Base-by-base conservation (phyloP, 352 stramenopile genomes). In the Pythium sukuiense region DNA sequence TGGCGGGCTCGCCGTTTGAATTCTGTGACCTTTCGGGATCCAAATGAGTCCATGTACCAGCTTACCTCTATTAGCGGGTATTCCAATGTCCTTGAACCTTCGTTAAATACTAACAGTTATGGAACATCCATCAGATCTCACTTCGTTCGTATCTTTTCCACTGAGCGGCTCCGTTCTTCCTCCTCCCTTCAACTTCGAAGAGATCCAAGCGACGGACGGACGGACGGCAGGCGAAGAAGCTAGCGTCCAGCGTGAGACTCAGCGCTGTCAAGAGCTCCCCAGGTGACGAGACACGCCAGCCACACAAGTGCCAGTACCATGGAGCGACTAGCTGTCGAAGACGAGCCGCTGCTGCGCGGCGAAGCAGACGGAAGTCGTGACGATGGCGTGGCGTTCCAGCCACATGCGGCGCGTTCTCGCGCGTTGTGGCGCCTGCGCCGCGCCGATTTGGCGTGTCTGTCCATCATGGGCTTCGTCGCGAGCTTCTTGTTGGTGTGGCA, bases 401-500 rank as follows among this genome's bases (percentile, higher is more conserved):
- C 41, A 1, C 24, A 33, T 35, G 63, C 45, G 29, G 48, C 53
- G 41, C 48, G 32, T 4, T 30, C 41, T 0, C 65, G 37, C 14
- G 20, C 46, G 32, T 55, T 69, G 5, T 57, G 62, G 39, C 73
- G 72, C 58, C 24, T 89, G 24, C 74, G 68, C 12, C 79, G 83
- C 61, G 76, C 80, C 33, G 83, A 92, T 37, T 45, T 85, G 8
- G 72, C 73, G 9, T 80, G 81, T 26, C 45, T 92, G 6, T 62
- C 66, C 0, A 67, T 92, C 12, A 59, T 92, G 32, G 49, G 67
- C 5, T 59, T 88, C n/a, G 77, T 80, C 3, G 65, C 76, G 26
- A 84, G 83, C 66, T 89, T 85, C 56, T 48, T 92, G 37, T 57
- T 72, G 48, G 69, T 84, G 12, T 76, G 69, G 11, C 67, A 77